Evolutionary conservation across 176 grass and related monocot genomes (phyloP).

Genomic region (Musa acuminata): DNA sequence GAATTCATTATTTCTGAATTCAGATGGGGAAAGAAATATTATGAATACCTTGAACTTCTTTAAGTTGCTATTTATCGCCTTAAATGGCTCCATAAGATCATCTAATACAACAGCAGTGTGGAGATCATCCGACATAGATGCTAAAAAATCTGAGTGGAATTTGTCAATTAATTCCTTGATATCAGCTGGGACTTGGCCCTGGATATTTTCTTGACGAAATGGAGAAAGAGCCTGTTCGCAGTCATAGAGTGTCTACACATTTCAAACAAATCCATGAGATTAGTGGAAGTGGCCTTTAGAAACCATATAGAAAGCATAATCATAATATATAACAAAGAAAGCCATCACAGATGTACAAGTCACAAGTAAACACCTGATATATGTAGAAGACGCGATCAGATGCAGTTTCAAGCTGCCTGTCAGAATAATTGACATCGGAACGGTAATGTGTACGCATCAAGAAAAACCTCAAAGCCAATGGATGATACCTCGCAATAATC

Average conservation of each 20-base stretch:
- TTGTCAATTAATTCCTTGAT: conserved; percentile 46
- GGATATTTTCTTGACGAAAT: conserved; percentile 33
- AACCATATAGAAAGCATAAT: neutral
- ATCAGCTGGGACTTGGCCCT: conserved; percentile 38
- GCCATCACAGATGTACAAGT: neutral
- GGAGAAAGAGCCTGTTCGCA: conserved; percentile 42
- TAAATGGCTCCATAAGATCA: conserved; percentile 72
- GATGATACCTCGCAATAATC: conserved; percentile 84
- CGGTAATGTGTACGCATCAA: conserved; percentile 93
- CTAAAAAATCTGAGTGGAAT: conserved; percentile 42
- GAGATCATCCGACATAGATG: conserved; percentile 77
- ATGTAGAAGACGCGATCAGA: conserved; percentile 86
- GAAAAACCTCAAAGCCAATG: conserved; percentile 86
- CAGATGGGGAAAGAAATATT: neutral
- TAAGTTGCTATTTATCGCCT: conserved; percentile 76
- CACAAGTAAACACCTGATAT: conserved; percentile 55
- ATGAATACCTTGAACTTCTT: conserved; percentile 66
- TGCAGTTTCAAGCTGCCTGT: conserved; percentile 39
- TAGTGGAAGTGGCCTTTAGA: neutral
- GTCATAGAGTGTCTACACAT: conserved; percentile 66
- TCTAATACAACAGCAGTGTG: conserved; percentile 83
- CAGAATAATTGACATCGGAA: conserved; percentile 83
- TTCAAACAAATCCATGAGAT: neutral
- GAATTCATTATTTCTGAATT: neutral
- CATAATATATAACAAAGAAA: neutral